A percentile compares a stretch with the other conserved stretches of the same genome.
Conservation (phyloP, 2,329 filamentous ascomycete genomes). For the Epicoccum nigrum region DNA sequence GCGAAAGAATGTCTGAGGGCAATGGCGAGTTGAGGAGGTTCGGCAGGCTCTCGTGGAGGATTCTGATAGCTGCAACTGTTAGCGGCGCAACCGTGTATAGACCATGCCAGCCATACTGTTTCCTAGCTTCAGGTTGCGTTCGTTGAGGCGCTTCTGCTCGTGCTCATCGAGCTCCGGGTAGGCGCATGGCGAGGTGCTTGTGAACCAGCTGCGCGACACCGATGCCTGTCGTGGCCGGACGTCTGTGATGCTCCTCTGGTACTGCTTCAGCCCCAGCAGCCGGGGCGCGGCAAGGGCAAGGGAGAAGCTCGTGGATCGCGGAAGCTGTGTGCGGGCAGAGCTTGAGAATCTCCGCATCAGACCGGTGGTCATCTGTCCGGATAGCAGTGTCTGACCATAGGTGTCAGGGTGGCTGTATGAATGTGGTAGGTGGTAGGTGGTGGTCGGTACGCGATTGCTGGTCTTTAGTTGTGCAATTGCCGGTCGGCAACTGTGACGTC, state of each 20-base stretch:
- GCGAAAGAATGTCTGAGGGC: conserved; percentile 66
- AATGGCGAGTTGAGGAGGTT: conserved; percentile 66
- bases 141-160: conserved; percentile 60
- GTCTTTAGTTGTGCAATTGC: conserved; percentile 12
- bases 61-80: conserved; percentile 58
- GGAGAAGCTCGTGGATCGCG: conserved; percentile 25
- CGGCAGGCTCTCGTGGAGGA: conserved; percentile 67
- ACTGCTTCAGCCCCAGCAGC: conserved; percentile 41
- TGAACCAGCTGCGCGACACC: conserved; percentile 53
- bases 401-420: conserved; percentile 11
- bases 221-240: conserved; percentile 38
- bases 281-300: conserved; percentile 37
- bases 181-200: conserved; percentile 44
- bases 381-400: conserved; percentile 41
- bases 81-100: conserved; percentile 2
- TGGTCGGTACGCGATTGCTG: conserved; percentile 13
- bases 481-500: conserved; percentile 28
- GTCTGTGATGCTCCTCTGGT: conserved; percentile 42
- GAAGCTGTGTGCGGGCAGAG: conserved; percentile 46
- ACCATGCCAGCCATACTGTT: conserved; percentile 56
- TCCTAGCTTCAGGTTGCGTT: conserved; percentile 66
- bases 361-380: conserved; percentile 50
- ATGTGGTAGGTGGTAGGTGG: conserved; percentile 7
- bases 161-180: conserved; percentile 32
- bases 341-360: conserved; percentile 56